These are phyloP conservation scores for Saccharomyces hybrid DNA, from an alignment of 1,139 yeast genomes.

Conservation along the genomic window DNA sequence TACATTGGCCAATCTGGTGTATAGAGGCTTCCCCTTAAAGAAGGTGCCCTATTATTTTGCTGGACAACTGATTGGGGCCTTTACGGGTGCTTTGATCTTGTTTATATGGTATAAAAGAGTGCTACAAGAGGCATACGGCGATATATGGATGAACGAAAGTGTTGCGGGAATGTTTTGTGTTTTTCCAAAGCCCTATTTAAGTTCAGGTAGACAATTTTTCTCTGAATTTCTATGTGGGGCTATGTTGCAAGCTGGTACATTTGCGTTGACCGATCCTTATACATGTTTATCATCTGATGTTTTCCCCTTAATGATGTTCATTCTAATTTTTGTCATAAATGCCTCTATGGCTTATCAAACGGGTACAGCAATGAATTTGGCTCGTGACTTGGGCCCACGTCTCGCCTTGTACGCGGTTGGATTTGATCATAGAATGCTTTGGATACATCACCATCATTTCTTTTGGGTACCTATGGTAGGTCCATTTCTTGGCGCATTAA, in stretches of 20 bases:
- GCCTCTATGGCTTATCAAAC: slow-evolving; percentile 43
- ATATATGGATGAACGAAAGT: slow-evolving; percentile 21
- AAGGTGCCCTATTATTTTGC: slow-evolving; percentile 37
- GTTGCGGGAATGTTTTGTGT: slow-evolving; percentile 40
- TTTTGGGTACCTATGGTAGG: slow-evolving; percentile 46
- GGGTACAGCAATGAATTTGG: slow-evolving; percentile 45
- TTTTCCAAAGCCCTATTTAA: slow-evolving; percentile 37
- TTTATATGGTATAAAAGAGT: slow-evolving; percentile 34
- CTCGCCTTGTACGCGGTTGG: slow-evolving; percentile 41
- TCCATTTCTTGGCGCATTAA: slow-evolving; percentile 39
- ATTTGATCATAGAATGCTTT: slow-evolving; percentile 36
- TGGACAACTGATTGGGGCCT: slow-evolving; percentile 39
- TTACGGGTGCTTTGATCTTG: slow-evolving; percentile 35
- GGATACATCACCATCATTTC: slow-evolving; percentile 36
- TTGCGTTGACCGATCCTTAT: slow-evolving; percentile 43
- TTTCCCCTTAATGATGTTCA: slow-evolving; percentile 40
- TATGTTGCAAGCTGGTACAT: slow-evolving; percentile 38
- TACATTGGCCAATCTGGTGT: slow-evolving; percentile 36
- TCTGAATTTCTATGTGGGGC: slow-evolving; percentile 41
- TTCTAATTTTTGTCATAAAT: slow-evolving; percentile 39
- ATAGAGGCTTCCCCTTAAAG: slow-evolving; percentile 38
- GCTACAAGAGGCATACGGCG: slow-evolving; percentile 19
- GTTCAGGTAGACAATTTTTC: slow-evolving; percentile 39
- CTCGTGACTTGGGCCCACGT: slow-evolving; percentile 48
- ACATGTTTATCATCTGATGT: slow-evolving; percentile 39